Base-by-base conservation (phyloP, 768 basidiomycete species). In the Strobilomyces dryophilus region DNA sequence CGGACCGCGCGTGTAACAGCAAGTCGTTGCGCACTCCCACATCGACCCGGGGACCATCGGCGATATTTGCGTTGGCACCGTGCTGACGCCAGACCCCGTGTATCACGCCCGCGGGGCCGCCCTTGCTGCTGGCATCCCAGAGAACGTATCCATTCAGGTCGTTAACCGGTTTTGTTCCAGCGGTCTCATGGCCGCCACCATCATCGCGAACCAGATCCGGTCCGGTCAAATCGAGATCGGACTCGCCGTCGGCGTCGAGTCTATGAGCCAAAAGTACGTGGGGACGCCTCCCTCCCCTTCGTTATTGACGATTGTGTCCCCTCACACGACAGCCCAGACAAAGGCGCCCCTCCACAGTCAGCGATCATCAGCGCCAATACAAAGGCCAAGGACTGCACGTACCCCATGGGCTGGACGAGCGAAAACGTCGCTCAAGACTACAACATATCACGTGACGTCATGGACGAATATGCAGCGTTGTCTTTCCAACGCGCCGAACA, bases 321-420 rank as follows among this genome's bases (percentile, higher is more conserved):
- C 29, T 14, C 27, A 27, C 2, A 26, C 20, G 31, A 44, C 53
- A 89, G 87, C 63, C 81, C 84, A 1, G 87, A 89, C 65, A 73
- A 73, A 3, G 84, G 84, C 18, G 81, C 79, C 15, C 81, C 82
- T 0, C 59, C 71, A 39, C 80, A 80, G 54, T 85, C 84, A 41
- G 87, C 85, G 47, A 73, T 80, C 15, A 74, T 94, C 43, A 74
- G 80, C 26, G 65, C 69, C 15, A 78, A 84, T 62, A 63, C 74
- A 11, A 72, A 81, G 5, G 80, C 88, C 3, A 76, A 68, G 26
- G 87, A 88, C 57, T 84, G 84, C 54, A 64, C 73, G 20, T 73
- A 82, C 64, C 87, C 86, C 31, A 93, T 92, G 91, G 90, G 90
- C 8, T 92, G 91, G 91, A 91, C 90, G 7, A 85, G 84, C 58